phyloP scores from a whole-genome alignment of 352 stramenopile species.

The Globisporangium camurandrum region DNA sequence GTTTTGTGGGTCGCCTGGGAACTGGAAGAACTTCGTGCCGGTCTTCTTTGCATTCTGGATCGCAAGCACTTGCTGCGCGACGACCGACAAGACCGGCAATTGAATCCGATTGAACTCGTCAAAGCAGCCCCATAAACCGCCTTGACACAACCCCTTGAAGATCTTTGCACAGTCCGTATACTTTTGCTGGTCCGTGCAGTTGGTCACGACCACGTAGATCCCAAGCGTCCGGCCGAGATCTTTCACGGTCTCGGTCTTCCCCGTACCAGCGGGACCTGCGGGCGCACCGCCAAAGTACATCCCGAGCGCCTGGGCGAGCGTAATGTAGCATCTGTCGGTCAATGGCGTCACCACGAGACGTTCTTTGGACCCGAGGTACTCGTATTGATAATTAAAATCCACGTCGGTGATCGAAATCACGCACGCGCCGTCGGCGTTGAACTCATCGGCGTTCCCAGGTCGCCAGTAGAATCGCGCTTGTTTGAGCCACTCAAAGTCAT shows the following conservation, averaged over 20 bases:
- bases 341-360: slow-evolving; percentile 95
- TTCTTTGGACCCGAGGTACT: slow-evolving; percentile 97
- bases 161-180: slow-evolving; percentile 98
- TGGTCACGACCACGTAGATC: slow-evolving; percentile 97
- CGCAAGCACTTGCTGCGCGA: slow-evolving; percentile 96
- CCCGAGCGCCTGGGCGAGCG: slow-evolving; percentile 93
- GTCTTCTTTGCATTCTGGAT: slow-evolving; percentile 98
- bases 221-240: slow-evolving; percentile 93
- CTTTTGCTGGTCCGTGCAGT: slow-evolving; percentile 97
- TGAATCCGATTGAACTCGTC: slow-evolving; percentile 98
- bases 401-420: slow-evolving; percentile 98
- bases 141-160: slow-evolving; percentile 96
- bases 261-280: slow-evolving; percentile 92
- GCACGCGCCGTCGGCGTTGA: slow-evolving; percentile 91
- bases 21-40: slow-evolving; percentile 94
- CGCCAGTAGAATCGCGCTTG: slow-evolving; percentile 98
- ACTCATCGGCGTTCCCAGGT: slow-evolving; percentile 90
- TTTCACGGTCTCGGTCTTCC: slow-evolving; percentile 97
- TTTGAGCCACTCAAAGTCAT: slow-evolving; percentile 99
- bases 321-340: slow-evolving; percentile 98
- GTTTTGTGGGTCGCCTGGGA: slow-evolving; percentile 96
- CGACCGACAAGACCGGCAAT: slow-evolving; percentile 94
- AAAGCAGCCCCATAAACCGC: slow-evolving; percentile 96
- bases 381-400: slow-evolving; percentile 98
- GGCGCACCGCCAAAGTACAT: slow-evolving; percentile 98